Evolutionary conservation across 1,284 basidiomycete species (phyloP).

Genomic region (Ustilago lituana): DNA sequence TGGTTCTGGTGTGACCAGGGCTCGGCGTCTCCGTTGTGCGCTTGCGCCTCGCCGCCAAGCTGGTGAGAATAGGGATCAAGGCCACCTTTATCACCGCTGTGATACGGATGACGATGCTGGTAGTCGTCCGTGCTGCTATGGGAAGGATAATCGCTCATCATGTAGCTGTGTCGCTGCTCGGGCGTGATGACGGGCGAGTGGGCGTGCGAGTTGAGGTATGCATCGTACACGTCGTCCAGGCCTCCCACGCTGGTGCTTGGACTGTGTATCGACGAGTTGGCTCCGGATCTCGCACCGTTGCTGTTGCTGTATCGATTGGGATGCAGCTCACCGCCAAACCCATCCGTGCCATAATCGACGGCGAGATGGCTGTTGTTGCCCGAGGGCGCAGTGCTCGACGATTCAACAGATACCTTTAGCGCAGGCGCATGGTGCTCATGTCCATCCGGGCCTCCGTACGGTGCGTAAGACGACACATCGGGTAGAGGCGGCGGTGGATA

Average conservation of each 20-base stretch:
- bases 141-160: slow-evolving; percentile 39
- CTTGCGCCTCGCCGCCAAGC: background rate
- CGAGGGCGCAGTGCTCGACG: slow-evolving; percentile 9
- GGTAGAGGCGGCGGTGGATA: slow-evolving; percentile 37
- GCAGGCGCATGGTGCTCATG: slow-evolving; percentile 9
- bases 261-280: slow-evolving; percentile 24
- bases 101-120: slow-evolving; percentile 8
- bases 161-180: slow-evolving; percentile 44
- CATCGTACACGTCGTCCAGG: slow-evolving; percentile 48
- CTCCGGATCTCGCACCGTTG: slow-evolving; percentile 18
- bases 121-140: background rate
- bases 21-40: slow-evolving; percentile 8
- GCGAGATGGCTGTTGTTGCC: slow-evolving; percentile 12
- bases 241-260: slow-evolving; percentile 18
- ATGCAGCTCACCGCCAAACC: slow-evolving; percentile 36
- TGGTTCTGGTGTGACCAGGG: slow-evolving; percentile 13
- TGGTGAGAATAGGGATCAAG: slow-evolving; percentile 6
- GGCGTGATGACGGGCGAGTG: slow-evolving; percentile 30
- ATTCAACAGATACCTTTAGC: slow-evolving; percentile 17
- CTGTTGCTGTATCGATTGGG: slow-evolving; percentile 30
- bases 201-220: slow-evolving; percentile 33
- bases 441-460: slow-evolving; percentile 18
- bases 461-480: slow-evolving; percentile 37
- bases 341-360: slow-evolving; percentile 36
- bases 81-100: slow-evolving; percentile 1